Evolutionary conservation across 257 asterid species (phyloP).

Genomic region (Lavandula angustifolia): DNA sequence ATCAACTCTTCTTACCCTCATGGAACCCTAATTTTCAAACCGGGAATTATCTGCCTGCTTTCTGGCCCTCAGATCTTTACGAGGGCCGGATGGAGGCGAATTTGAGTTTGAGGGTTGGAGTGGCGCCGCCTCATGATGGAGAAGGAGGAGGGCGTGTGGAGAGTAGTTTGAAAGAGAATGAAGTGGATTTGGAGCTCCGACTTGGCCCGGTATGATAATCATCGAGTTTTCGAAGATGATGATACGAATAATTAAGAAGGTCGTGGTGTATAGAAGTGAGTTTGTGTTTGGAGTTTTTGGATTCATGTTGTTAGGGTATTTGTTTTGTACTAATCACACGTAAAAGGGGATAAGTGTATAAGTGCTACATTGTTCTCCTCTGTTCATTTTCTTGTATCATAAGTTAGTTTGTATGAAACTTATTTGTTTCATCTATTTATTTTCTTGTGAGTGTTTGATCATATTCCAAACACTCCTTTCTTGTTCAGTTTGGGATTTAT

Average conservation of each 20-base stretch:
- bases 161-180: conserved; percentile 38
- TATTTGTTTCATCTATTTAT: too few relatives aligned
- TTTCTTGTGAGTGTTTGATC: too few relatives aligned
- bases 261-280: conserved; percentile 30
- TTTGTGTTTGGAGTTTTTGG: conserved; percentile 4
- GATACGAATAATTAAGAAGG: neutral
- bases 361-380: conserved; percentile 1
- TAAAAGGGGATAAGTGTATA: conserved; percentile 12
- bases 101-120: conserved; percentile 47
- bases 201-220: conserved; percentile 50
- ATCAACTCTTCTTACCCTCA: conserved; percentile 54
- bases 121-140: conserved; percentile 20
- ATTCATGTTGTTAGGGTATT: conserved; percentile 10
- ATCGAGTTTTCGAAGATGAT: neutral
- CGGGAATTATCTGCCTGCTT: conserved; percentile 23
- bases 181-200: conserved; percentile 90
- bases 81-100: conserved; percentile 33
- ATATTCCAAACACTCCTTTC: too few relatives aligned
- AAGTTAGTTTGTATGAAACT: too few relatives aligned
- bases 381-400: neutral
- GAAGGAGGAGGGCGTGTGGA: conserved; percentile 26
- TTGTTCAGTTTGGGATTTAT: too few relatives aligned
- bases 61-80: conserved; percentile 1
- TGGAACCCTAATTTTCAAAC: conserved; percentile 50
- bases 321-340: too few relatives aligned